Base-by-base conservation (phyloP, 495 filamentous ascomycete species). In the Neurospora hispaniola region DNA sequence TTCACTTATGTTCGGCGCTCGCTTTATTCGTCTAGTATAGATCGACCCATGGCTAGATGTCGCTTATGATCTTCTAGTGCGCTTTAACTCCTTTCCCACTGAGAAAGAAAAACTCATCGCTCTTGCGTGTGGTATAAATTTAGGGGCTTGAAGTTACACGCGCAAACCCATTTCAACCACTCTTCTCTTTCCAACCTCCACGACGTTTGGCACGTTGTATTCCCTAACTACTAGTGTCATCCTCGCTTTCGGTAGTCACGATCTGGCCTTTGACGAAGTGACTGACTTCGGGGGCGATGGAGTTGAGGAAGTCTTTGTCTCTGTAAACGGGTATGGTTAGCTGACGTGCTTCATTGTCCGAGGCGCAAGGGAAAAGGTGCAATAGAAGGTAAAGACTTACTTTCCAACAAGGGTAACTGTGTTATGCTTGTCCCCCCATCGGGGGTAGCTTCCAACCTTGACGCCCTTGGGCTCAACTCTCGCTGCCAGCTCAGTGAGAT, bases 391-490 rank as follows among this genome's bases (percentile, higher is more conserved):
- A 42, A 10, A 70, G 48, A 74, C 80, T 69, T 74, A 85, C 83
- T 79, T 86, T 14, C 96, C 96, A 20, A 97, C 94, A 38, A 99
- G 83, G 35, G 96, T 98, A 40, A 99, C 92, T 0, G 93, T 94
- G 79, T 99, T 99, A 39, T 87, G 86, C 76, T 89, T 89, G 85
- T 92, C 95, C 0, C 90, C 93, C 96, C 94, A 97, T 69, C 93
- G 84, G 31, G 96, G 96, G 82, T 99, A 99, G 78, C 93, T 96
- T 9, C 96, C 96, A n/a, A 99, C 93, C 83, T 98, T 98, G 71
- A 99, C 86, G 0, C 93, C 93, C 74, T 86, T 87, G 0, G 87
- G 81, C 79, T 89, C 88, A 9, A 92, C 92, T 80, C 86, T 88
- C 16, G 79, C 85, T 14, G 94, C 92, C 72, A 99, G 82, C 74